Conservation (phyloP, 2,329 filamentous ascomycete species). For the Kalmusia sp. region DNA sequence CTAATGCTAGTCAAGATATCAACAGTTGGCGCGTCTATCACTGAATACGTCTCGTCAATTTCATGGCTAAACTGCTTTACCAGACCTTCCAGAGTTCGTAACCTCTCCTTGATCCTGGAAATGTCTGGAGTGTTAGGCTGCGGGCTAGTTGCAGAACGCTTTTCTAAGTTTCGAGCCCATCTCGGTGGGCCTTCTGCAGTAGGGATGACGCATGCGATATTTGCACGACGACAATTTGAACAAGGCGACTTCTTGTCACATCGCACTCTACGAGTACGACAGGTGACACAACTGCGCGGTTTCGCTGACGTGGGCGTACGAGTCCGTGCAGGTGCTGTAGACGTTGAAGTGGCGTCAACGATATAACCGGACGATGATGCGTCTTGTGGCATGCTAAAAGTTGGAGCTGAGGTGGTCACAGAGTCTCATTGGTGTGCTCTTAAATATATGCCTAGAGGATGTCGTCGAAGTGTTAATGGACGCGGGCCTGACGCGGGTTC, state of each 20-base stretch:
- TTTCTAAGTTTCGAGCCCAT: slow-evolving; percentile 62
- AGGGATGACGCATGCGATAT: slow-evolving; percentile 61
- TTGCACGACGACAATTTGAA: slow-evolving; percentile 62
- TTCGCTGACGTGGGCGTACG: slow-evolving; percentile 32
- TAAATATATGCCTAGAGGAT: too few species aligned
- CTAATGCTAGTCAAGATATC: slow-evolving; percentile 1
- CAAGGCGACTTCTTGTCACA: slow-evolving; percentile 65
- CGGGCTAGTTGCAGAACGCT: slow-evolving; percentile 39
- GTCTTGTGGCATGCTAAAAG: neutral
- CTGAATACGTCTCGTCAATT: slow-evolving; percentile 58
- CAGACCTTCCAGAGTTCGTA: slow-evolving; percentile 59
- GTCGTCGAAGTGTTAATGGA: too few species aligned
- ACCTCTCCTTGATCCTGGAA: slow-evolving; percentile 53
- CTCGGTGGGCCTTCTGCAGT: slow-evolving; percentile 59
- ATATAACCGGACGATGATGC: neutral
- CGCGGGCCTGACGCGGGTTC: too few species aligned
- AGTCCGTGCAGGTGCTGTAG: neutral
- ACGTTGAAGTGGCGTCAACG: neutral
- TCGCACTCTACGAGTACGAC: slow-evolving; percentile 63
- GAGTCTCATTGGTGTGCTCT: too few species aligned
- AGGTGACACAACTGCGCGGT: slow-evolving; percentile 59
- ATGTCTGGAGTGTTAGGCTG: slow-evolving; percentile 34
- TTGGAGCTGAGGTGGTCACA: too few species aligned
- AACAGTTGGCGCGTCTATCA: slow-evolving; percentile 38
- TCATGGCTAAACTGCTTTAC: slow-evolving; percentile 46